Evolutionary conservation across 2,329 filamentous ascomycete species (phyloP), one percentile per base, ranked within the genome.

Genomic region (Aureobasidium vineae): DNA sequence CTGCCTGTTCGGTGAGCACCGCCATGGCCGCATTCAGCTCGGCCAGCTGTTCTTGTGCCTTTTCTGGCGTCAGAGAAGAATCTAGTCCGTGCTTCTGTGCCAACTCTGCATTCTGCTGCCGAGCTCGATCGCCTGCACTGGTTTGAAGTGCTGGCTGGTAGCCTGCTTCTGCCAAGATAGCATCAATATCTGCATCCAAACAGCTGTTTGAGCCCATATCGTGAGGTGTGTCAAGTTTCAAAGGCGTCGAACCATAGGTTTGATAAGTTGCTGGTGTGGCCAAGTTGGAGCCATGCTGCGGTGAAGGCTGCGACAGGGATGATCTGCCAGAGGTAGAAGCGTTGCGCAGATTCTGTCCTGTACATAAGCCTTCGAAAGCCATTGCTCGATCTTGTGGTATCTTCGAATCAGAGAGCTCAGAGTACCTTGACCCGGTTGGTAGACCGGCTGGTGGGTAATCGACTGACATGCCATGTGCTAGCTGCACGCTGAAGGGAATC

Each of bases 401-500:
- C 1, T 21, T 61, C 3, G 19, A 16, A 21, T 11, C n/a, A 28
- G 31, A 36, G n/a, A 33, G 26, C 11, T 47, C 41, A 2, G 23
- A 2, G 28, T 41, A 36, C 4, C 21, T n/a, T n/a, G 16, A 28
- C n/a, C 21, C 13, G 36, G 21, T 16, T 15, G 49, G 38, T 7
- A 45, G 40, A 4, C 40, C 21, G n/a, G 26, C 49, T 28, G 50
- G 61, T 28, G 13, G n/a, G 40, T 38, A 43, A 23, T 45, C 60
- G 26, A 45, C 13, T 16, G 52, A 36, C 41, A 43, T 56, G 10
- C 54, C 47, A 19, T 23, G 54, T 8, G 49, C 31, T 5, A 47
- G 5, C 28, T 61, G 45, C 3, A 66, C 36, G 38, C 26, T 61
- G 26, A 61, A 54, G 2, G 75, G 75, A 11, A 77, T 73, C 7